A percentile compares a stretch with the other conserved stretches of the same genome.
phyloP scores from a whole-genome alignment of 1,139 yeast species.

The Candida gigantensis region DNA sequence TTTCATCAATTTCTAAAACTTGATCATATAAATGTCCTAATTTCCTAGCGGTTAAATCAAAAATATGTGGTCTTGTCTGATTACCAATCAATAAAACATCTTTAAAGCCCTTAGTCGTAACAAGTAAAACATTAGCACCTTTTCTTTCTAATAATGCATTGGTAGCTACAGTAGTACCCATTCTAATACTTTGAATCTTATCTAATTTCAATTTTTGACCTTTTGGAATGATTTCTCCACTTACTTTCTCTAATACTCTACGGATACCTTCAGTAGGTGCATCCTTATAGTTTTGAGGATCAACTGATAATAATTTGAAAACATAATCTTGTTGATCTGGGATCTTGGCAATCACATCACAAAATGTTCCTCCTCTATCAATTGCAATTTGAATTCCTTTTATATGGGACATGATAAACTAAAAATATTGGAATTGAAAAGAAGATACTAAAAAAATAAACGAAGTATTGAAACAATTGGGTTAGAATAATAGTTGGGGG shows the following conservation, averaged over 20 bases:
- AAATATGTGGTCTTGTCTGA: slow-evolving; percentile 41
- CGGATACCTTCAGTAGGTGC: slow-evolving; percentile 93
- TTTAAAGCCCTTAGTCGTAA: slow-evolving; percentile 54
- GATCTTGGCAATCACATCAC: slow-evolving; percentile 68
- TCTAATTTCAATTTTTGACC: slow-evolving; percentile 30
- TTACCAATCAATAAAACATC: slow-evolving; percentile 47
- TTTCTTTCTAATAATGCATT: slow-evolving; percentile 49
- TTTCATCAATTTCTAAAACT: slow-evolving; percentile 44
- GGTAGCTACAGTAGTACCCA: slow-evolving; percentile 46
- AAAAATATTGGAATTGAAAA: too few relatives aligned
- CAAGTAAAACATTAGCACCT: slow-evolving; percentile 51
- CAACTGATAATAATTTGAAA: slow-evolving; percentile 77
- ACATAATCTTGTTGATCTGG: slow-evolving; percentile 40
- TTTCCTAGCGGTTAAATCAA: slow-evolving; percentile 39
- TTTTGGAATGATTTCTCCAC: slow-evolving; percentile 50
- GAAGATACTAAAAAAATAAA: too few relatives aligned
- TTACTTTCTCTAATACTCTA: slow-evolving; percentile 63
- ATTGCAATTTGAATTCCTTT: slow-evolving; percentile 30
- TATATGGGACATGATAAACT: not conserved
- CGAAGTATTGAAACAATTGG: too few relatives aligned
- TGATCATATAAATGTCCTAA: slow-evolving; percentile 35
- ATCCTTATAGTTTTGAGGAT: slow-evolving; percentile 81
- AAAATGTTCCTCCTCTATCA: slow-evolving; percentile 85
- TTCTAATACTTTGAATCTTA: slow-evolving; percentile 32
- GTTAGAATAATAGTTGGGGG: too few relatives aligned